Base-by-base conservation (phyloP, 345 rosid genomes). In the Linum tenue region DNA sequence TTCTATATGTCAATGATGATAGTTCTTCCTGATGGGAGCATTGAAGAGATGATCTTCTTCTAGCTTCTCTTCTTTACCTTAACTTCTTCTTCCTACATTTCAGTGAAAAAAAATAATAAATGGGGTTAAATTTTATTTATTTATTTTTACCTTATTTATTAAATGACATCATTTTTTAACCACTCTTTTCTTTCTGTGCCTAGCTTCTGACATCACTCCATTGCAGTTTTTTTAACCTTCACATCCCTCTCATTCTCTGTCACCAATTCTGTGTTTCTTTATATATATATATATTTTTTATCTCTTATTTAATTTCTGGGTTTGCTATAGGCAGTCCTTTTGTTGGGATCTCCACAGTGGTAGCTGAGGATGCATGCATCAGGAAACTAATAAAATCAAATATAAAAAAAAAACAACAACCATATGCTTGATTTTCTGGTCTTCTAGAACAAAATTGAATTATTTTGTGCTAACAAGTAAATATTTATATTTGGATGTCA, bases 31-130 rank as follows among this genome's bases (percentile, higher is more conserved):
- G 80, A 75, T 73, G 66, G 72, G 7, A 22, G 31, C 31, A 22
- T 22, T 22, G 31, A 22, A 22, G 31, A 22, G 31, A 22, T 22
- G 31, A 22, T 22, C 31, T 22, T 22, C 31, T 22, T 22, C 31
- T 22, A 22, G 31, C 31, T 22, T 22, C 31, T 22, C 31, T 22
- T 22, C 31, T 22, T 22, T 22, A 22, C 31, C 31, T 62, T 67
- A 73, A 74, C 50, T 72, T 74, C 71, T 73, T 16, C 56, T 77
- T 79, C 85, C 82, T 80, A 79, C 80, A 75, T 73, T 85, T 85
- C 82, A 67, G 86, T 76, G 85, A 71, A 81, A 79, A 83, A 22
- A 22, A 22, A 22, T 22, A 22, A 22, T 22, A 22, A 22, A 22
- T 22, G 31, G 31, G 31, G 31, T 9, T 6, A 14, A 22, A 22